phyloP scores from a whole-genome alignment of 768 basidiomycete species.

The Suillus brevipes region DNA sequence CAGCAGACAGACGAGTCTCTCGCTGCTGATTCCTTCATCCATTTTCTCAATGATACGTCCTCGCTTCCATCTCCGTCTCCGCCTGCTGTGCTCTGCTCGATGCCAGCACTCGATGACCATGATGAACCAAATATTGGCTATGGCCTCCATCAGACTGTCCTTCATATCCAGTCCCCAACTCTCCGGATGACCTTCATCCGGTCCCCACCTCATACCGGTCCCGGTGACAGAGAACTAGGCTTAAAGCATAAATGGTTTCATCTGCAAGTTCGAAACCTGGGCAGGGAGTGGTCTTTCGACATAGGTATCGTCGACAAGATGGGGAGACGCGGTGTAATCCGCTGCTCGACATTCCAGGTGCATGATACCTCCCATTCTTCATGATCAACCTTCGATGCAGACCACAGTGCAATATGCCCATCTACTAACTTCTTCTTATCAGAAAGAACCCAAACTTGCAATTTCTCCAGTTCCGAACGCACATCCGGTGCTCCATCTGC shows the following conservation, averaged over 20 bases:
- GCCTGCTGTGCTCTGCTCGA: conserved; percentile 48
- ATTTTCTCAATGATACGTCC: conserved; percentile 59
- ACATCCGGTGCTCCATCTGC: conserved; percentile 69
- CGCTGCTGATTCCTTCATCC: conserved; percentile 63
- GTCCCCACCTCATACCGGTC: conserved; percentile 44
- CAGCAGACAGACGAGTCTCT: conserved; percentile 47
- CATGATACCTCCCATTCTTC: conserved; percentile 7
- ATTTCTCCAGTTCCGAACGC: conserved; percentile 30
- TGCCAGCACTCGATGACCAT: conserved; percentile 36
- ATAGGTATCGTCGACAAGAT: conserved; percentile 68
- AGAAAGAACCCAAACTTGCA: conserved; percentile 58
- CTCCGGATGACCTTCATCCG: conserved; percentile 66
- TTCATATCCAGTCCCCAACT: conserved; percentile 80
- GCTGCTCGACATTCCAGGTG: conserved; percentile 85
- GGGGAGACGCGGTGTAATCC: conserved; percentile 57
- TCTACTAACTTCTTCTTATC: conserved; percentile 13
- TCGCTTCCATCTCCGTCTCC: conserved; percentile 47
- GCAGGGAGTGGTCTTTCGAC: conserved; percentile 73
- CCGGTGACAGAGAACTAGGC: conserved; percentile 42
- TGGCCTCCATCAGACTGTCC: conserved; percentile 60
- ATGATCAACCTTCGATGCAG: conserved; percentile 1
- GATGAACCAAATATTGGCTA: conserved; percentile 34
- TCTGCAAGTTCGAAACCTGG: conserved; percentile 69
- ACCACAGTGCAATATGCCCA: not conserved
- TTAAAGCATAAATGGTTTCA: conserved; percentile 75